Conservation (phyloP, 1,284 basidiomycete genomes). For the Cryptococcus sp. region DNA sequence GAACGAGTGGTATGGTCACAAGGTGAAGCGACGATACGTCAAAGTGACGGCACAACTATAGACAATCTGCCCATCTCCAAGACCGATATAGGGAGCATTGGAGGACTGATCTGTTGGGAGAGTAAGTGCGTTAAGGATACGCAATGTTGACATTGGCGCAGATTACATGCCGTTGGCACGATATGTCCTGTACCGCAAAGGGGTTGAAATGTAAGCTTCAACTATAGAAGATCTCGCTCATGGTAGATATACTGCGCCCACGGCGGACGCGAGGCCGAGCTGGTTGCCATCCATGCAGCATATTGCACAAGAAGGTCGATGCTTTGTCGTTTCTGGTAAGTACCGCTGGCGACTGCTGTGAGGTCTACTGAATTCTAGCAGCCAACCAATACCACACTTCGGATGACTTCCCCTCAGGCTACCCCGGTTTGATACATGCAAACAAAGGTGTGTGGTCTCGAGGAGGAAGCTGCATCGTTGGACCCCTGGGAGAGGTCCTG, state of each 20-base stretch:
- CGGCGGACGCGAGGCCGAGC: slow-evolving; percentile 64
- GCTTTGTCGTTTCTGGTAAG: slow-evolving; percentile 66
- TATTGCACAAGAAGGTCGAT: slow-evolving; percentile 73
- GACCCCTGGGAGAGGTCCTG: slow-evolving; percentile 66
- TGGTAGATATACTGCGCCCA: slow-evolving; percentile 50
- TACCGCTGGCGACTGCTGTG: background rate
- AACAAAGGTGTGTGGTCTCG: slow-evolving; percentile 33
- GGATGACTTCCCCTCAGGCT: slow-evolving; percentile 31
- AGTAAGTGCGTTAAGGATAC: slow-evolving; percentile 41
- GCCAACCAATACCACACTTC: slow-evolving; percentile 38
- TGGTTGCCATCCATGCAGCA: slow-evolving; percentile 71
- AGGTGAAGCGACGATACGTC: slow-evolving; percentile 51
- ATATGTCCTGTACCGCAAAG: slow-evolving; percentile 43
- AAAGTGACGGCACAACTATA: slow-evolving; percentile 36
- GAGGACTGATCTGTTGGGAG: slow-evolving; percentile 72
- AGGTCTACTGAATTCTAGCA: slow-evolving; percentile 1
- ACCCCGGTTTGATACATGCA: slow-evolving; percentile 20
- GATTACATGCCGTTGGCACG: slow-evolving; percentile 68
- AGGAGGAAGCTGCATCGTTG: slow-evolving; percentile 69
- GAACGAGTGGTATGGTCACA: slow-evolving; percentile 72
- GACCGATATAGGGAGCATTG: slow-evolving; percentile 56
- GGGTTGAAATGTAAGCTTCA: slow-evolving; percentile 36
- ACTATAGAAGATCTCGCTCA: background rate
- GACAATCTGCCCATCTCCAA: slow-evolving; percentile 52
- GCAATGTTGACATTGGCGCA: slow-evolving; percentile 2